Conservation (phyloP, 2,329 filamentous ascomycete genomes). For the Penicillium fuscoglaucum region DNA sequence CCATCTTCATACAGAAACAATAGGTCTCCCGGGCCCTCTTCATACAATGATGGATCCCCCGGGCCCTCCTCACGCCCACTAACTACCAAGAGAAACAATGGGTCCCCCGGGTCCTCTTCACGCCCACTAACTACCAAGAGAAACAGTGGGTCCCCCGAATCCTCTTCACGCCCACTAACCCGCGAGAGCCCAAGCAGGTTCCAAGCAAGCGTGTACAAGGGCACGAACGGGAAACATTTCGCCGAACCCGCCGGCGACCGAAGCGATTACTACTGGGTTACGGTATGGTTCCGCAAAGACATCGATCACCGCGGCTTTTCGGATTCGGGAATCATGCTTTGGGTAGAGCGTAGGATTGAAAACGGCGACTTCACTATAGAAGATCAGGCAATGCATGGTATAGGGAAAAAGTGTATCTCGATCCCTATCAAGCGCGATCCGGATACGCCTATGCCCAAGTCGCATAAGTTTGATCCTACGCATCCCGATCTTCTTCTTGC, state of each 20-base stretch:
- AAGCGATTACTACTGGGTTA: constrained; percentile 5
- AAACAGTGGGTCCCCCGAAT: too few relatives aligned
- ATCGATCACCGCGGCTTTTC: neutral
- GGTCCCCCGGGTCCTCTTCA: fast-evolving
- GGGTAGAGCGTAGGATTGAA: neutral
- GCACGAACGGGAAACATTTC: neutral
- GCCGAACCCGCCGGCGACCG: neutral
- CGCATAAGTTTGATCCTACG: neutral
- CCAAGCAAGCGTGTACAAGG: constrained; percentile 1
- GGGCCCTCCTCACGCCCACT: fast-evolving
- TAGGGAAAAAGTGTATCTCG: neutral
- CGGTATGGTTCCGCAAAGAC: neutral
- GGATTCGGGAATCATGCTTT: neutral
- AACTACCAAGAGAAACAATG: neutral
- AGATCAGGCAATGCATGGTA: neutral
- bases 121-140: neutral
- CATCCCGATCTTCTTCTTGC: constrained; percentile 3
- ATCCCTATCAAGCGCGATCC: neutral
- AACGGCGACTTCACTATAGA: neutral
- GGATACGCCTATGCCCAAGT: neutral
- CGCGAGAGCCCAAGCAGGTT: neutral
- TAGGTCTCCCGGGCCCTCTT: too few relatives aligned
- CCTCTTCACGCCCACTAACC: neutral
- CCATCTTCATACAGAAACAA: too few relatives aligned
- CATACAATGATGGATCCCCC: too few relatives aligned